phyloP scores from a whole-genome alignment of 2,329 filamentous ascomycete genomes.

The Chrysoporthe austroafricana region DNA sequence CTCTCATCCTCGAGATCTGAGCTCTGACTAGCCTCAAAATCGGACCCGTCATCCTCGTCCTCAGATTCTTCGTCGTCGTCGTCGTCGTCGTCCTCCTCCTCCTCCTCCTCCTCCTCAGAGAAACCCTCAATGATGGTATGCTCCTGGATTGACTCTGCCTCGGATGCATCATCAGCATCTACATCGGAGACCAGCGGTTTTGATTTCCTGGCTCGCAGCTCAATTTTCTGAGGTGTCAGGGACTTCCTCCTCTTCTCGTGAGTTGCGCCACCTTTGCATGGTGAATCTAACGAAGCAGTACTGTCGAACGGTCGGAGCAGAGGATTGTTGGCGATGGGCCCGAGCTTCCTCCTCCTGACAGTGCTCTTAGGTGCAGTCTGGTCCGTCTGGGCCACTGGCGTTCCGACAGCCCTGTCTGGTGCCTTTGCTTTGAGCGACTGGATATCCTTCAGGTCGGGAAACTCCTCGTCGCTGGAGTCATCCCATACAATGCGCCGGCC shows the following conservation, averaged over 20 bases:
- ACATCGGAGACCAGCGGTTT: neutral
- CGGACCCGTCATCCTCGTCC: slow-evolving; percentile 19
- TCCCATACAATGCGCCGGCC: slow-evolving; percentile 32
- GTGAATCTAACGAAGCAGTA: neutral
- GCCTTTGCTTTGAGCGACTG: neutral
- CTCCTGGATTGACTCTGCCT: slow-evolving; percentile 23
- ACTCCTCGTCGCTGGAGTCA: slow-evolving; percentile 43
- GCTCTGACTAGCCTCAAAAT: slow-evolving; percentile 15
- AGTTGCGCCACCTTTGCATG: slow-evolving; percentile 7
- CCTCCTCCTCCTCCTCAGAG: neutral
- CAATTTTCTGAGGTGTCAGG: slow-evolving; percentile 16
- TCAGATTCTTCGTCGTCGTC: slow-evolving; percentile 10
- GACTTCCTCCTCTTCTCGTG: slow-evolving; percentile 1
- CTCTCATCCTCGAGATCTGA: slow-evolving; percentile 17
- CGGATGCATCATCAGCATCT: slow-evolving; percentile 6
- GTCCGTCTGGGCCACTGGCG: neutral
- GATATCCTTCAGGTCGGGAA: slow-evolving; percentile 45
- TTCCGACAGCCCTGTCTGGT: neutral
- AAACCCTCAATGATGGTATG: slow-evolving; percentile 26
- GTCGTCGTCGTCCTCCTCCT: neutral
- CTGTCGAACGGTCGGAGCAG: slow-evolving; percentile 15
- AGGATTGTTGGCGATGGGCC: slow-evolving; percentile 13
- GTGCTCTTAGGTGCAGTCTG: slow-evolving; percentile 5
- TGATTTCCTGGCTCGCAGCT: slow-evolving; percentile 12
- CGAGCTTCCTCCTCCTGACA: slow-evolving; percentile 26